Percentiles rank a stretch among this genome's conserved stretches.
phyloP scores from a whole-genome alignment of 2,329 filamentous ascomycete genomes.

The Cercospora sp. region DNA sequence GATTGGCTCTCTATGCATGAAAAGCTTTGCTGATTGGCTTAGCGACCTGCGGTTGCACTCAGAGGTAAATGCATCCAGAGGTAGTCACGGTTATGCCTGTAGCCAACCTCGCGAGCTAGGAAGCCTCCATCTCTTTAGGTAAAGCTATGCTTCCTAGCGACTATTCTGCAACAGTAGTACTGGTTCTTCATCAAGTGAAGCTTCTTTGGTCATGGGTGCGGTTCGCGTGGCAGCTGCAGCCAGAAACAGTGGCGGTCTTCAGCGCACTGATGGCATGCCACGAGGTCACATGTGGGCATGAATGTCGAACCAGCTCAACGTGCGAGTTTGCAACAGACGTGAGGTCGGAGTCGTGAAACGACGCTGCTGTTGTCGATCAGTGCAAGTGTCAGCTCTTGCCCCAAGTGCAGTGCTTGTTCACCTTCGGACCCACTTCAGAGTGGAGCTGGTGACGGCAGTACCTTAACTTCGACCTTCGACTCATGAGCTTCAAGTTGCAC shows the following conservation, averaged over 20 bases:
- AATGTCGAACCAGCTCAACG: not conserved
- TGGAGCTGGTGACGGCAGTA: conserved; percentile 11
- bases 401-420: not conserved
- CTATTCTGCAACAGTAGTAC: not conserved
- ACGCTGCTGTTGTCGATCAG: conserved; percentile 1
- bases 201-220: not conserved
- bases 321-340: not conserved
- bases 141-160: not conserved
- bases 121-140: not conserved
- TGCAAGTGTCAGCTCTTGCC: not conserved
- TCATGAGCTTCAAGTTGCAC: not conserved
- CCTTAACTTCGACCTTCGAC: conserved; percentile 6
- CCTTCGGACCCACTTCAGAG: not conserved
- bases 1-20: too few relatives aligned
- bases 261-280: not conserved
- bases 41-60: too few relatives aligned
- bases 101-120: too few relatives aligned
- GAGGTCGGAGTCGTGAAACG: not conserved
- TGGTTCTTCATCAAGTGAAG: not conserved
- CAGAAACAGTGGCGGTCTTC: not conserved
- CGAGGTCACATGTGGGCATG: not conserved
- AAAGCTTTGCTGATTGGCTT: too few relatives aligned
- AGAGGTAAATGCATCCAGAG: too few relatives aligned
- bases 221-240: not conserved
- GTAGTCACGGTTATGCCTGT: too few relatives aligned